Conservation (phyloP, 2,329 filamentous ascomycete species). For the Laburnicola sp. region DNA sequence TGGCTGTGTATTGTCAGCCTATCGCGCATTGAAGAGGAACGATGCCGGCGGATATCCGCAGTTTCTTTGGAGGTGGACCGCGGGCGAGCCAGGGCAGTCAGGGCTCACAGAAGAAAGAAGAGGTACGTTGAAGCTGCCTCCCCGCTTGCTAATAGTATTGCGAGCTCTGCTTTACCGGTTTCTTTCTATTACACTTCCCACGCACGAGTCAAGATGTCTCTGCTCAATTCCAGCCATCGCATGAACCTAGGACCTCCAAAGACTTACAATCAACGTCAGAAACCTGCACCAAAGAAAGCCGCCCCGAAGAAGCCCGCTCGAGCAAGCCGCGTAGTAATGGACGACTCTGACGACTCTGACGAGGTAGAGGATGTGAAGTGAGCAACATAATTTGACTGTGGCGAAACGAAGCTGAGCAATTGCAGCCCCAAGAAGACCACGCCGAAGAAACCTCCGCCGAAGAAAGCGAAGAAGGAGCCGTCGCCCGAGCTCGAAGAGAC, state of each 20-base stretch:
- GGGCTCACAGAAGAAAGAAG: constrained; percentile 36
- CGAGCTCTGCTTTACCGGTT: background rate
- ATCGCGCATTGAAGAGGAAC: background rate
- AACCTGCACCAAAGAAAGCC: constrained; percentile 42
- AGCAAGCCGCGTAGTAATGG: constrained; percentile 53
- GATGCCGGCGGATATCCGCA: constrained; percentile 89
- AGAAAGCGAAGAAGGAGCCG: constrained; percentile 58
- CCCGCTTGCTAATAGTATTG: background rate
- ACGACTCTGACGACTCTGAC: constrained; percentile 74
- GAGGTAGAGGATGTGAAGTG: constrained; percentile 48
- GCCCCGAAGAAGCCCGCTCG: constrained; percentile 49
- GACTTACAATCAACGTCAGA: constrained; percentile 21
- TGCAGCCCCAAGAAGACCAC: constrained; percentile 48
- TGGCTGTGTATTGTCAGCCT: background rate
- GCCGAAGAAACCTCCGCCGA: constrained; percentile 60
- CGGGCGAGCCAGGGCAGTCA: constrained; percentile 52
- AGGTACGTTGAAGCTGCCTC: constrained; percentile 25
- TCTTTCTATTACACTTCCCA: background rate
- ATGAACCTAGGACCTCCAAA: background rate
- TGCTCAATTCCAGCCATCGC: background rate
- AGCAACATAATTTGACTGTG: constrained; percentile 9
- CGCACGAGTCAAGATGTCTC: constrained; percentile 4
- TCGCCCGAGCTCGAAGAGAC: constrained; percentile 59
- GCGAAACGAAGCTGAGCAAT: constrained; percentile 26
- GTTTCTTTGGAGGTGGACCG: constrained; percentile 86